Conservation (phyloP, 352 stramenopile species). For the Pythium dissotocum region DNA sequence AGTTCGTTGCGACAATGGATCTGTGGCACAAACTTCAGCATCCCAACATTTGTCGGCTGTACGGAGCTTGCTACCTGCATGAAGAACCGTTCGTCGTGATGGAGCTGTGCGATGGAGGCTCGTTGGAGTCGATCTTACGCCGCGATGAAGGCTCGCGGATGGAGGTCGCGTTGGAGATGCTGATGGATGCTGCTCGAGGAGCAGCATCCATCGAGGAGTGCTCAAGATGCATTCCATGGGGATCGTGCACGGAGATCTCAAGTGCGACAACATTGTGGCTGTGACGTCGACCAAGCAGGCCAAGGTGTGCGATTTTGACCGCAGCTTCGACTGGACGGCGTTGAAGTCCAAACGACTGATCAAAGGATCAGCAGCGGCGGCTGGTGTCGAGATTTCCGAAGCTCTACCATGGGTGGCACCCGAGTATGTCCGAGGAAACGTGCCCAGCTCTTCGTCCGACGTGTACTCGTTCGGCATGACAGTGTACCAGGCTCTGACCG, state of each 20-base stretch:
- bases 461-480: slow-evolving; percentile 32
- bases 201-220: too few species aligned
- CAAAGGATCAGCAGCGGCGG: background rate
- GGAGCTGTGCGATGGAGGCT: slow-evolving; percentile 12
- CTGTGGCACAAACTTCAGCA: slow-evolving; percentile 2
- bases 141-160: background rate
- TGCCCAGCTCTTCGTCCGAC: slow-evolving; percentile 21
- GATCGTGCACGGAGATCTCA: slow-evolving; percentile 17
- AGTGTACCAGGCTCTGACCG: slow-evolving; percentile 22
- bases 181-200: slow-evolving; percentile 2
- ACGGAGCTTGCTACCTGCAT: slow-evolving; percentile 1
- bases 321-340: slow-evolving; percentile 10
- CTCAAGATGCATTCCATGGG: slow-evolving; percentile 1
- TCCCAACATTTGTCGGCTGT: slow-evolving; percentile 8
- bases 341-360: slow-evolving; percentile 1
- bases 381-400: slow-evolving; percentile 13
- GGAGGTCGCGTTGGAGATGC: background rate
- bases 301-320: slow-evolving; percentile 9
- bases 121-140: background rate
- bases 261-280: slow-evolving; percentile 8
- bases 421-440: slow-evolving; percentile 19
- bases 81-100: slow-evolving; percentile 9
- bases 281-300: background rate
- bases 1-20: background rate
- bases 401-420: slow-evolving; percentile 17